These are phyloP conservation scores for Thielaviopsis musarum DNA, from an alignment of 2,329 filamentous ascomycete genomes.

Conservation along the genomic window DNA sequence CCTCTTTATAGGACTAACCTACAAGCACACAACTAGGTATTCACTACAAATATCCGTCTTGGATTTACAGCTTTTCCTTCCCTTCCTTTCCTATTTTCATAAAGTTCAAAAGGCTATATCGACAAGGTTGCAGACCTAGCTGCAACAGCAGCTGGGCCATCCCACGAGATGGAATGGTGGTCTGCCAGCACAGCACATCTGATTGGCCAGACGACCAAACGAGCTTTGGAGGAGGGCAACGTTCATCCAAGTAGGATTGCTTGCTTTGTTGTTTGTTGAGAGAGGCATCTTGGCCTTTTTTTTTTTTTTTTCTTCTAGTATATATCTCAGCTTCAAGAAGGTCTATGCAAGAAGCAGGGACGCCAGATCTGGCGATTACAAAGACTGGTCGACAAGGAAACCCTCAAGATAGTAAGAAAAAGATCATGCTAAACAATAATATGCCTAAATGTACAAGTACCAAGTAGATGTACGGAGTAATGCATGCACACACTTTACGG, in stretches of 20 bases:
- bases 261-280: neutral
- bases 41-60: no score
- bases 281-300: no score
- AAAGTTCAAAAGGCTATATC: neutral
- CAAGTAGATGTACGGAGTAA: no score
- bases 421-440: no score
- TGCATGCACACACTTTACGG: neutral
- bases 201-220: neutral
- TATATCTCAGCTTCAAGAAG: neutral
- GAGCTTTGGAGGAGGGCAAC: neutral
- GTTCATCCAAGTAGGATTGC: neutral
- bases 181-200: neutral
- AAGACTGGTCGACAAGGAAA: neutral
- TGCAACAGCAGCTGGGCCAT: neutral
- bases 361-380: neutral
- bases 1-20: no score
- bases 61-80: neutral
- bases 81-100: neutral
- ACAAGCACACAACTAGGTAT: no score
- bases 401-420: no score
- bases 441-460: neutral
- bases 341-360: neutral
- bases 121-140: neutral
- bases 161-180: neutral
- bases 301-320: no score